Evolutionary conservation across 148 eudicot genomes (phyloP).

Genomic region (Nepenthes mirabilis): DNA sequence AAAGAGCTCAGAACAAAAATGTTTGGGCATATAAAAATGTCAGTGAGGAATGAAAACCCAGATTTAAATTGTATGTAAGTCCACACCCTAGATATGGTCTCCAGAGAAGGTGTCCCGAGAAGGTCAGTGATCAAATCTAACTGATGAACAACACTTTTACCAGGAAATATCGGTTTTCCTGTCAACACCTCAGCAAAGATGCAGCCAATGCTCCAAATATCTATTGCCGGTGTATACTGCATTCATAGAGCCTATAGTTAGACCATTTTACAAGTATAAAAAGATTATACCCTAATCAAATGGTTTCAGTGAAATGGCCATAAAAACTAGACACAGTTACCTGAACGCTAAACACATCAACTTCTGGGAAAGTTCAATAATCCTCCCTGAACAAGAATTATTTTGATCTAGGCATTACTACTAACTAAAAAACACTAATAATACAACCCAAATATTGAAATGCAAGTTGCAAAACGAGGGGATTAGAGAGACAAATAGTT

Average conservation of each 20-base stretch:
- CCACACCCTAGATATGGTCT: constrained; percentile 71
- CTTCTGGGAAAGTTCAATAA: constrained; percentile 63
- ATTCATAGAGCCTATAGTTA: constrained; percentile 12
- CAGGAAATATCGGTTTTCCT: constrained; percentile 87
- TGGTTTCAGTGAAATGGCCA: constrained; percentile 12
- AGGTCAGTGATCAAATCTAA: constrained; percentile 86
- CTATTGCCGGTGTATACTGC: constrained; percentile 97
- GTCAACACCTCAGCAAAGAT: constrained; percentile 85
- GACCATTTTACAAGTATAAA: constrained; percentile 4
- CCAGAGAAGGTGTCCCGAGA: constrained; percentile 76
- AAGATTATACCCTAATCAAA: constrained; percentile 9
- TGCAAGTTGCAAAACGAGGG: too few species aligned
- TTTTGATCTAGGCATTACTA: constrained; percentile 43
- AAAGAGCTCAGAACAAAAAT: not conserved
- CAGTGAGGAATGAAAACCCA: not conserved
- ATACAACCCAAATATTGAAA: too few species aligned
- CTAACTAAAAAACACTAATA: too few species aligned
- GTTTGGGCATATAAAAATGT: not conserved
- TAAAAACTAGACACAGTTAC: constrained; percentile 23
- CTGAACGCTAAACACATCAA: constrained; percentile 44
- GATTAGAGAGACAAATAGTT: too few species aligned
- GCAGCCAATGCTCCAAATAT: constrained; percentile 96
- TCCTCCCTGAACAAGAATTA: constrained; percentile 68
- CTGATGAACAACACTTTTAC: constrained; percentile 94
- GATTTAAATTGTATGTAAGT: not conserved